A percentile compares a stretch with the other conserved stretches of the same genome.
Conservation (phyloP, 1,284 basidiomycete species). For the Trichosporon sp. region DNA sequence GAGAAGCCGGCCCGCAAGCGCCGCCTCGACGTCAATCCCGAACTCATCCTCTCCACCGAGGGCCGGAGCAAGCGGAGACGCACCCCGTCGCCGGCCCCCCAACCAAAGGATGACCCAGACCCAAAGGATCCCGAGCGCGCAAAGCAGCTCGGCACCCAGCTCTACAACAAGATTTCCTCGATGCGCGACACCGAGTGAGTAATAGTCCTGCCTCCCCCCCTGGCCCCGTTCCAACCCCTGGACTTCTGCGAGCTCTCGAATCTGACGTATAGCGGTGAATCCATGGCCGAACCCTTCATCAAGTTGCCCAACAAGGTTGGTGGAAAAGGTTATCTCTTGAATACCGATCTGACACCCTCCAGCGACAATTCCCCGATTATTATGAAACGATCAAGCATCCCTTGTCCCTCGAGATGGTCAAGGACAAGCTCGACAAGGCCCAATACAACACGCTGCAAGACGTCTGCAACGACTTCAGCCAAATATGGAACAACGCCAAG, state of each 20-base stretch:
- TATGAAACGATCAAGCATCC: slow-evolving; percentile 46
- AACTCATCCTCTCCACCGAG: slow-evolving; percentile 16
- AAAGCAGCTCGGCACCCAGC: slow-evolving; percentile 27
- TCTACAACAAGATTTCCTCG: slow-evolving; percentile 35
- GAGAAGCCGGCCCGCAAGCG: slow-evolving; percentile 20
- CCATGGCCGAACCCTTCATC: slow-evolving; percentile 38
- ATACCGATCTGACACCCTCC: slow-evolving; percentile 5
- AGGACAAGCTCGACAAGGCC: slow-evolving; percentile 28
- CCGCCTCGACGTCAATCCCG: slow-evolving; percentile 21
- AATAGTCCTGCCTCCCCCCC: not conserved
- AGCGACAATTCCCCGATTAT: slow-evolving; percentile 44
- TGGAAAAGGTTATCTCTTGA: not conserved
- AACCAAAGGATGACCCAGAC: slow-evolving; percentile 17
- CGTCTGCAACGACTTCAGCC: slow-evolving; percentile 35
- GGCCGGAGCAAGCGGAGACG: slow-evolving; percentile 20
- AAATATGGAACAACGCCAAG: slow-evolving; percentile 46
- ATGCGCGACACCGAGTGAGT: slow-evolving; percentile 34
- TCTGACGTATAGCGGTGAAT: slow-evolving; percentile 30
- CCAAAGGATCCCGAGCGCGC: slow-evolving; percentile 37
- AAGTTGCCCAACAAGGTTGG: slow-evolving; percentile 43
- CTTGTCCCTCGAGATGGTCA: slow-evolving; percentile 39
- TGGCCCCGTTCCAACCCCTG: not conserved
- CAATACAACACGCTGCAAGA: slow-evolving; percentile 33
- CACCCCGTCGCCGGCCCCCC: slow-evolving; percentile 9
- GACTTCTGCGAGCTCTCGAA: not conserved